Conservation (phyloP, 2,329 filamentous ascomycete genomes). For the Calonectria pteridis region DNA sequence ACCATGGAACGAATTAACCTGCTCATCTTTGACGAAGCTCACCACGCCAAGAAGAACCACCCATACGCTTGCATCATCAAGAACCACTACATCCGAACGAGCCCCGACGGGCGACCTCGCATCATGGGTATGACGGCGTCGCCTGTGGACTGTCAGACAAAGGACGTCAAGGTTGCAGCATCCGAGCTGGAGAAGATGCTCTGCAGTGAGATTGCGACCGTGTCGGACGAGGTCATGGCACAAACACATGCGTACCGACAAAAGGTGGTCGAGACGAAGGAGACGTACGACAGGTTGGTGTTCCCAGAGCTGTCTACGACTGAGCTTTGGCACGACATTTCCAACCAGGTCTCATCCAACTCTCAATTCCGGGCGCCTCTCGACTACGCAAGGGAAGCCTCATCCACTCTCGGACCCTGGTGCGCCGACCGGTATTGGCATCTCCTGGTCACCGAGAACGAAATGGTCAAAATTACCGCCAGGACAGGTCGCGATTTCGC, state of each 20-base stretch:
- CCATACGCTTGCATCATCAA: conserved; percentile 91
- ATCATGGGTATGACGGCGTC: conserved; percentile 98
- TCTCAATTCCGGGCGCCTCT: conserved; percentile 69
- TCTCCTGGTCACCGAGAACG: conserved; percentile 73
- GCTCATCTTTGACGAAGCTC: conserved; percentile 94
- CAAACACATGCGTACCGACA: conserved; percentile 38
- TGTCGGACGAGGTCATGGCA: conserved; percentile 54
- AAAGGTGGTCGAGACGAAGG: conserved; percentile 68
- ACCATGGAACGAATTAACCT: conserved; percentile 87
- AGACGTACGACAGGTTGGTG: conserved; percentile 58
- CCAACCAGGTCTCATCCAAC: conserved; percentile 56
- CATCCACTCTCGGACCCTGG: conserved; percentile 82
- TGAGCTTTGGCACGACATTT: conserved; percentile 70
- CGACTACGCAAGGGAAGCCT: conserved; percentile 68
- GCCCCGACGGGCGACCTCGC: conserved; percentile 70
- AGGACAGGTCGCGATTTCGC: conserved; percentile 58
- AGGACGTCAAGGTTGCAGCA: conserved; percentile 77
- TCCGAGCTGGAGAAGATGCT: conserved; percentile 81
- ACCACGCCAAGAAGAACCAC: conserved; percentile 95
- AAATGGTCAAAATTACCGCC: conserved; percentile 71
- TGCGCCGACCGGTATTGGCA: conserved; percentile 86
- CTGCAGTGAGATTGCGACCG: conserved; percentile 86
- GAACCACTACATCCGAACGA: conserved; percentile 76
- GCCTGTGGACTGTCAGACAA: conserved; percentile 83
- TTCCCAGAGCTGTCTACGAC: conserved; percentile 68